Evolutionary conservation across 2,329 filamentous ascomycete genomes (phyloP), one percentile per base, ranked within the genome.

Genomic region (Curvularia sp.): DNA sequence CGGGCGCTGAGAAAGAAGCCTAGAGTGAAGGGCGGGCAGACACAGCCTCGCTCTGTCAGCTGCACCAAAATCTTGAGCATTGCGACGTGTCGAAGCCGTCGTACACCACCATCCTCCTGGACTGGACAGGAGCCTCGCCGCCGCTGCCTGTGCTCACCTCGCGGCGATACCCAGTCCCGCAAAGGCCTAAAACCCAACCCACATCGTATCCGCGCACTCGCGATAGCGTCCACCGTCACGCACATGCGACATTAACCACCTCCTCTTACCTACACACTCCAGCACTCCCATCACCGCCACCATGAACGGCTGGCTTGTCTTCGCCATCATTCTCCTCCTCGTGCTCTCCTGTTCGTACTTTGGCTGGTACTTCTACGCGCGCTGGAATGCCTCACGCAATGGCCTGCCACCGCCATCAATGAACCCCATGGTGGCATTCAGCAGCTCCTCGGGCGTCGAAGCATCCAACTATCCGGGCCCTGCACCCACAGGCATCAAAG

Each of bases 371-470:
- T 77, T 87, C 70, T 93, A 88, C 72, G 87, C 88, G 28, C 89
- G 91, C 71, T 81, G 89, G 68, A 89, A 89, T 69, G 91, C 91
- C 49, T 84, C 87, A 61, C 86, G 87, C 72, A 84, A 93, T 54
- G 92, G 92, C 56, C 87, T 94, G 7, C 90, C 91, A 4, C 86
- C 89, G 30, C 91, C 91, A 1, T 83, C 85, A 10, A 78, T 89
- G 57, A 86, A 93, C 71, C 91, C 91, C 51, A 78, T 89, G 53
- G 85, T 92, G 67, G 91, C 91, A 53, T 94, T 93, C 83, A 78
- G 80, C 63, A 66, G n/a, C n/a, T n/a, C 34, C 34, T 61, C 63
- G 52, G 61, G 65, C 53, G 60, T 60, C 50, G 64, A 59, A 47
- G 60, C 65, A 7, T 79, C 79, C 47, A 79, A 79, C 77, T 85